A percentile compares a stretch with the other conserved stretches of the same genome.
Conservation (phyloP, 2,329 filamentous ascomycete genomes). For the Fusarium mundagurra region DNA sequence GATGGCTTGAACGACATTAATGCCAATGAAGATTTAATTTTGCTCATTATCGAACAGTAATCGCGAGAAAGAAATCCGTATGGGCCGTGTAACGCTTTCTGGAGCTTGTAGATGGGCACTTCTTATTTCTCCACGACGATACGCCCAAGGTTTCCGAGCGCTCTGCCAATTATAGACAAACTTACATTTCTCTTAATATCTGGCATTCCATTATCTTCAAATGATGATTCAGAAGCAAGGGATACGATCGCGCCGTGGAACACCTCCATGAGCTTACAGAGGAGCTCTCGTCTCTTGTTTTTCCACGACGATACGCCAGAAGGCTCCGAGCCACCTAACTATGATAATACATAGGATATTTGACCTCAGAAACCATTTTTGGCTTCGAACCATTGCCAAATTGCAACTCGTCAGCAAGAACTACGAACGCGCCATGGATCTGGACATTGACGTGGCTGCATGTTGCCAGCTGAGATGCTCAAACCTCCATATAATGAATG, state of each 20-base stretch:
- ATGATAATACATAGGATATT: rapidly evolving
- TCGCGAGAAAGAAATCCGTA: not conserved
- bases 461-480: not conserved
- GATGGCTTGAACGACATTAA: not conserved
- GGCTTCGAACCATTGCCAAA: rapidly evolving
- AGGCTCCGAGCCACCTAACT: rapidly evolving
- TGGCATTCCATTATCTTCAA: no score
- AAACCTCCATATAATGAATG: rapidly evolving
- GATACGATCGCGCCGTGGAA: no score
- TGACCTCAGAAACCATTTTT: rapidly evolving
- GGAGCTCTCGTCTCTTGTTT: not conserved
- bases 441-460: not conserved
- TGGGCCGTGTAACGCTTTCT: rapidly evolving
- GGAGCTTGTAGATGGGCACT: not conserved
- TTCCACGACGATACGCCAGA: rapidly evolving
- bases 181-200: no score
- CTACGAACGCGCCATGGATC: rapidly evolving
- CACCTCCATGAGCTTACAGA: not conserved
- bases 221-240: no score
- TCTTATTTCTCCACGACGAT: not conserved
- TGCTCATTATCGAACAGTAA: rapidly evolving
- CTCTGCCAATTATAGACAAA: no score
- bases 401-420: not conserved
- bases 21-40: rapidly evolving
- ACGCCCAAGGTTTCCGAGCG: no score